Percentiles rank a stretch among this genome's conserved stretches.
These are phyloP conservation scores for Kwoniella botswanensis DNA, from an alignment of 768 basidiomycete genomes.

Conservation along the genomic window DNA sequence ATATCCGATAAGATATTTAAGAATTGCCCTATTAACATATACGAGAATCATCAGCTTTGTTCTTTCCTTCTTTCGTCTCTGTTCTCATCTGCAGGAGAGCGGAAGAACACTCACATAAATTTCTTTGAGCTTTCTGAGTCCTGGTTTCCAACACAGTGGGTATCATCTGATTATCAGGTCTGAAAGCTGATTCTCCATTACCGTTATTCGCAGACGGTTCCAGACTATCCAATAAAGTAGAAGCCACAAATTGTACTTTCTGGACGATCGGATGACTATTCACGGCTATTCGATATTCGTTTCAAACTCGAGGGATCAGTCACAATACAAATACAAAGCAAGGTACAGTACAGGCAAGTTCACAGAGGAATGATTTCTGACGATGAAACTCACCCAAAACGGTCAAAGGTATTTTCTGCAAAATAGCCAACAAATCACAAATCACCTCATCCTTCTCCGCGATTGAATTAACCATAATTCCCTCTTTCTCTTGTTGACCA, in stretches of 20 bases:
- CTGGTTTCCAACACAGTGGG: conserved; percentile 69
- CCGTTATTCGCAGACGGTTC: conserved; percentile 58
- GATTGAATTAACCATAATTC: not conserved
- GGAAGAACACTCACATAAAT: conserved; percentile 68
- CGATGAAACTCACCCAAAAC: conserved; percentile 76
- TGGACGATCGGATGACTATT: conserved; percentile 64
- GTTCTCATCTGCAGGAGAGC: not conserved
- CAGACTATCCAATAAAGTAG: conserved; percentile 82
- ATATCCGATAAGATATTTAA: conserved; percentile 88
- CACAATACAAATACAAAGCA: not conserved
- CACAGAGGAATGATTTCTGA: too few species aligned
- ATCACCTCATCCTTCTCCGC: conserved; percentile 71
- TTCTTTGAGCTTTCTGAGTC: conserved; percentile 82
- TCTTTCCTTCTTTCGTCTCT: conserved; percentile 7
- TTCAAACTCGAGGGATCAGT: not conserved
- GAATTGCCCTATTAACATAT: conserved; percentile 74
- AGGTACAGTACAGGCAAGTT: too few species aligned
- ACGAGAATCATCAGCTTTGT: conserved; percentile 29
- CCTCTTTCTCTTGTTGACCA: conserved; percentile 1
- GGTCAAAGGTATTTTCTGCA: conserved; percentile 92
- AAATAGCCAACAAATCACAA: conserved; percentile 80
- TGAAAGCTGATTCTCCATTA: too few species aligned
- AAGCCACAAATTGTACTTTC: conserved; percentile 92
- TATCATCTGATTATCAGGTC: not conserved
- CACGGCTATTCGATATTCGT: conserved; percentile 37